Percentiles rank a stretch among this genome's conserved stretches.
These are phyloP conservation scores for Thalia dealbata DNA, from an alignment of 176 grass and related monocot genomes.

Conservation along the genomic window DNA sequence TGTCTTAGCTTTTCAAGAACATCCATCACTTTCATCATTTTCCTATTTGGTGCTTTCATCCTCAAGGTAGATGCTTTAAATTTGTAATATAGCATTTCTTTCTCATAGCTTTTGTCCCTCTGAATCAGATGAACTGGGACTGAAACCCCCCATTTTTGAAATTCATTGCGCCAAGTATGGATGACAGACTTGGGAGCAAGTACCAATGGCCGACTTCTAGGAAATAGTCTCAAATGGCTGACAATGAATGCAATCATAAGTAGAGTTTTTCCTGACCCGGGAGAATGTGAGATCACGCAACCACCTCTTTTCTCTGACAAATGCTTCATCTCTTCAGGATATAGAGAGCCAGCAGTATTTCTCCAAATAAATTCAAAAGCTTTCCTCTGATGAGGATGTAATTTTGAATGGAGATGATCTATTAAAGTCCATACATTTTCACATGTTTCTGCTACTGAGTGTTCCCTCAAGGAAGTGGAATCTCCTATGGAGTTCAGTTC, in stretches of 20 bases:
- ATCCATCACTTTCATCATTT: slow-evolving; percentile 39
- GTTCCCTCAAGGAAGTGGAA: slow-evolving; percentile 25
- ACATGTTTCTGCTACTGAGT: slow-evolving; percentile 25
- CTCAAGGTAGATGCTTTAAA: slow-evolving; percentile 18
- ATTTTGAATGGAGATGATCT: slow-evolving; percentile 42
- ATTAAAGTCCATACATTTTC: slow-evolving; percentile 60
- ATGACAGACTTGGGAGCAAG: slow-evolving; percentile 77
- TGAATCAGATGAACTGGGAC: slow-evolving; percentile 62
- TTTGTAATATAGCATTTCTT: slow-evolving; percentile 27
- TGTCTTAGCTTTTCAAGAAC: slow-evolving; percentile 55
- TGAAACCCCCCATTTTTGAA: slow-evolving; percentile 62
- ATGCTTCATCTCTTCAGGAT: slow-evolving; percentile 44
- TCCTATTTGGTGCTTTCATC: slow-evolving; percentile 26
- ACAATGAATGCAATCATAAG: slow-evolving; percentile 65
- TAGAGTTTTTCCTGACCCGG: slow-evolving; percentile 81
- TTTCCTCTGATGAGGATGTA: slow-evolving; percentile 64
- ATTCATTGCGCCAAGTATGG: slow-evolving; percentile 75
- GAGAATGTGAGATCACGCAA: slow-evolving; percentile 85
- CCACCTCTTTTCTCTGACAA: slow-evolving; percentile 44
- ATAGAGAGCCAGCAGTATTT: slow-evolving; percentile 44
- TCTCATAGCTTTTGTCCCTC: slow-evolving; percentile 21
- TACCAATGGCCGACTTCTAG: slow-evolving; percentile 65
- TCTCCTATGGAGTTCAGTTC: slow-evolving; percentile 29
- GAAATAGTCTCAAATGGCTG: slow-evolving; percentile 73
- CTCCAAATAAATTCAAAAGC: slow-evolving; percentile 91